These are phyloP conservation scores for Suhomyces coccinellae DNA, from an alignment of 1,139 yeast species.

Conservation along the genomic window DNA sequence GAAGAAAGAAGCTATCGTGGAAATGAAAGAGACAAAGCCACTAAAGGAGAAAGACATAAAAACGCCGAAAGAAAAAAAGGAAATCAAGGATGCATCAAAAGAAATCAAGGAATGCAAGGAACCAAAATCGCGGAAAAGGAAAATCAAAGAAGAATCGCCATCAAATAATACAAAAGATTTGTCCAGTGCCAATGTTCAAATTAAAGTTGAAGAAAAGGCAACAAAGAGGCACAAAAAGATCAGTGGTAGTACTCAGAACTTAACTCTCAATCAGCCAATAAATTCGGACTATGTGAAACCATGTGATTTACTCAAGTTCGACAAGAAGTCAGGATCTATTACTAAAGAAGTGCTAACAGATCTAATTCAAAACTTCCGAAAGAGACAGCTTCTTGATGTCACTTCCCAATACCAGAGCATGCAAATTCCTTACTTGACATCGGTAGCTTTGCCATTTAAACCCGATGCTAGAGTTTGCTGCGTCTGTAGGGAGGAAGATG, in stretches of 20 bases:
- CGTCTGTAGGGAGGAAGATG: slow-evolving; percentile 53
- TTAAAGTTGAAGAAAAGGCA: slow-evolving; percentile 1
- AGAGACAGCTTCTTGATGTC: slow-evolving; percentile 27
- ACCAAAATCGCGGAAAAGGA: slow-evolving; percentile 12
- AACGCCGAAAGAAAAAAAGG: background rate
- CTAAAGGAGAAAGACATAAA: background rate
- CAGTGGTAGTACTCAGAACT: background rate
- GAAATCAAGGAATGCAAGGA: slow-evolving; percentile 4
- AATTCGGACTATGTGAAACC: slow-evolving; percentile 13
- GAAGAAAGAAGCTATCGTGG: slow-evolving; percentile 4
- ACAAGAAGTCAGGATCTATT: slow-evolving; percentile 7
- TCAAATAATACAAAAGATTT: background rate
- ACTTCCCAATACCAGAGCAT: slow-evolving; percentile 21
- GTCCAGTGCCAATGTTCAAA: background rate
- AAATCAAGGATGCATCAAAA: slow-evolving; percentile 2
- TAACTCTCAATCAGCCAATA: slow-evolving; percentile 7
- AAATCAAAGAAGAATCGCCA: background rate
- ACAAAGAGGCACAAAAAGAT: slow-evolving; percentile 13
- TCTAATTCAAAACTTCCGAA: slow-evolving; percentile 4
- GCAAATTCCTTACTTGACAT: slow-evolving; percentile 23
- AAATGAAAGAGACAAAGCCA: background rate
- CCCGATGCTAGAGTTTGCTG: slow-evolving; percentile 46
- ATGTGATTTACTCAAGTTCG: slow-evolving; percentile 4
- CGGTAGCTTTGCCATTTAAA: slow-evolving; percentile 26
- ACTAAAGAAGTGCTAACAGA: slow-evolving; percentile 7